A percentile compares a stretch with the other conserved stretches of the same genome.
These are phyloP conservation scores for Chimonanthus salicifolius DNA, from an alignment of 164 flowering plant genomes.

Conservation along the genomic window DNA sequence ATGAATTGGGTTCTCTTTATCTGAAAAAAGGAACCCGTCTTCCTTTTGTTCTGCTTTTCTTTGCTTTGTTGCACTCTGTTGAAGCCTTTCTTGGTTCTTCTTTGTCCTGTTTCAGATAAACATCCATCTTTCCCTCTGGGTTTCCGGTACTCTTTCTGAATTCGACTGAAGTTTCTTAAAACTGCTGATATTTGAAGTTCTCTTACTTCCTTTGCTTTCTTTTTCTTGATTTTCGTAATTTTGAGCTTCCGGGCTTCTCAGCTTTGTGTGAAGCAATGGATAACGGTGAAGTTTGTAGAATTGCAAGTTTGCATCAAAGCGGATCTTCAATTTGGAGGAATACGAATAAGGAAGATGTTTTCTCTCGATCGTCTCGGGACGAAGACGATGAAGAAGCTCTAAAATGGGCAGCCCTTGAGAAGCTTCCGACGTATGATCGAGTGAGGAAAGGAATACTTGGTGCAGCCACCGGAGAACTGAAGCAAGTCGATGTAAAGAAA, in stretches of 20 bases:
- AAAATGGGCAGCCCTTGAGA: constrained; percentile 23
- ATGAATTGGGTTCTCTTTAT: too few relatives aligned
- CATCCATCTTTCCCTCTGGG: too few relatives aligned
- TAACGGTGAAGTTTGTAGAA: not conserved
- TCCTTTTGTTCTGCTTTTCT: too few relatives aligned
- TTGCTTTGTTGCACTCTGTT: too few relatives aligned
- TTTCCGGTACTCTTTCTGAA: too few relatives aligned
- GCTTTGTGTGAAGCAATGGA: not conserved
- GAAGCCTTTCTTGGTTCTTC: too few relatives aligned
- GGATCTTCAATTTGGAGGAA: constrained; percentile 7
- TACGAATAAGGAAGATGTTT: constrained; percentile 3
- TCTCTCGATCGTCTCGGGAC: constrained; percentile 12
- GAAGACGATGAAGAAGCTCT: constrained; percentile 23
- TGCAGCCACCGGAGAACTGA: constrained; percentile 16
- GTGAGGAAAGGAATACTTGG: constrained; percentile 10
- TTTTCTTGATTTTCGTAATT: too few relatives aligned
- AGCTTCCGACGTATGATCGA: constrained; percentile 18
- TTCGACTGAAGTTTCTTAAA: too few relatives aligned
- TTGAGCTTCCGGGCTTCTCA: not conserved
- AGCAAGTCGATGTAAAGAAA: constrained; percentile 67
- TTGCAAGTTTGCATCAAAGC: constrained; percentile 1
- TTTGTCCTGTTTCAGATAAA: too few relatives aligned
- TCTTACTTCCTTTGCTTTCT: too few relatives aligned
- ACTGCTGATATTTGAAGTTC: too few relatives aligned
- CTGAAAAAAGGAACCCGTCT: too few relatives aligned